Evolutionary conservation across 2,329 filamentous ascomycete genomes (phyloP).

Genomic region (Conoideocrella luteorostrata): DNA sequence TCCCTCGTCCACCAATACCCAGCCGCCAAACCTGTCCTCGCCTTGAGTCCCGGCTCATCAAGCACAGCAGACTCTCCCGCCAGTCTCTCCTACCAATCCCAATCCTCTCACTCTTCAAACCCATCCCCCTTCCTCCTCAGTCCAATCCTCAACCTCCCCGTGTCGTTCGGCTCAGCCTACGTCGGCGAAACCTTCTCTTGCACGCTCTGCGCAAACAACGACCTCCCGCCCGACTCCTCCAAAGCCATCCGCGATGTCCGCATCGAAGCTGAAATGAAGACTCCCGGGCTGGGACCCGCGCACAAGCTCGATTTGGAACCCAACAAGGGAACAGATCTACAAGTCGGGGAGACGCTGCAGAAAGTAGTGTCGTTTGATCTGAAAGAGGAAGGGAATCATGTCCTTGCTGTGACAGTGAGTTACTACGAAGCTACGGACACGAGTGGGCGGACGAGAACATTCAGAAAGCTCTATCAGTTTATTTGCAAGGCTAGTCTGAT

Average conservation of each 20-base stretch:
- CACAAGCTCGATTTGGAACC: constrained; percentile 56
- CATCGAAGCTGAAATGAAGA: constrained; percentile 93
- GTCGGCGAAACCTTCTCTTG: constrained; percentile 94
- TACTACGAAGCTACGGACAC: constrained; percentile 82
- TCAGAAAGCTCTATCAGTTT: constrained; percentile 95
- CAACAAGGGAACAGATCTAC: constrained; percentile 38
- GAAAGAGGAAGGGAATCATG: constrained; percentile 90
- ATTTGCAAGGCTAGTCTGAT: constrained; percentile 84
- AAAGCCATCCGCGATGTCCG: constrained; percentile 66
- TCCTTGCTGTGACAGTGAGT: constrained; percentile 85
- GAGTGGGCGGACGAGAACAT: constrained; percentile 69
- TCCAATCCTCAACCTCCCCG: constrained; percentile 72
- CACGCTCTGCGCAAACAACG: constrained; percentile 93
- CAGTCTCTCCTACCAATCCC: constrained; percentile 64
- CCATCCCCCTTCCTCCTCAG: constrained; percentile 52
- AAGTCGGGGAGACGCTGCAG: constrained; percentile 64
- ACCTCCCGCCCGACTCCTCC: constrained; percentile 31
- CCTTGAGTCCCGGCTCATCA: constrained; percentile 21
- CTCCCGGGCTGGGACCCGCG: constrained; percentile 54
- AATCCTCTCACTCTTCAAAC: constrained; percentile 36
- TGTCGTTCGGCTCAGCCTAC: constrained; percentile 88
- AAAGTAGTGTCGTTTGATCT: constrained; percentile 79
- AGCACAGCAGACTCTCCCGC: constrained; percentile 47
- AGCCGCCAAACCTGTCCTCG: constrained; percentile 42
- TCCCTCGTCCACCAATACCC: constrained; percentile 67